Evolutionary conservation across 345 rosid species (phyloP), one percentile per base, ranked within the genome.

Genomic region (Mangifera indica): DNA sequence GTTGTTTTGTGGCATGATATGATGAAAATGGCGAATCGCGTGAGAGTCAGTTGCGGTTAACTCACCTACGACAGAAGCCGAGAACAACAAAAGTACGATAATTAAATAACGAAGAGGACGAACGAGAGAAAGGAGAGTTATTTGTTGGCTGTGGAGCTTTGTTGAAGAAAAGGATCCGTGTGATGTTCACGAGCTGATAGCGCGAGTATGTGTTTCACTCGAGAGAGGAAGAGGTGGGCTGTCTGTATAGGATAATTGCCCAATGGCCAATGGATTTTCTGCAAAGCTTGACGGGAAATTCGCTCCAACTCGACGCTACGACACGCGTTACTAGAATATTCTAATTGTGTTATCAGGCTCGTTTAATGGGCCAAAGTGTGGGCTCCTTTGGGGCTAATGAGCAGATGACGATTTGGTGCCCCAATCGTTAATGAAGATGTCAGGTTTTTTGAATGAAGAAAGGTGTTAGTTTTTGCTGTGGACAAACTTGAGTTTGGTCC

Each of bases 21-120:
- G 20, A n/a, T 21, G 12, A 10, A 26, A 7, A 26, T 5, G 29
- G 22, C 34, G 32, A 65, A 17, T 65, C 40, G 69, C 69, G 56
- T 48, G 56, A 25, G n/a, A 15, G 12, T 9, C 37, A 65, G 56
- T 17, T 24, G 15, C 15, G 9, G 51, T 48, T 32, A 46, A 70
- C 66, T 46, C 57, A 70, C 56, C 57, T 45, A 59, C 24, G 65
- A 45, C 44, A 65, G 57, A 14, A 62, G 7, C 7, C 42, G 8
- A 37, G 6, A 37, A 37, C 42, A 6, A 37, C 40, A 37, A 37
- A 37, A 62, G 51, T 46, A 70, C 45, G 7, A 59, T 48, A 17
- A 48, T 46, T 3, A 5, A 34, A 25, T 7, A 37, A 37, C 32
- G 32, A 29, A 37, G 42, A 37, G 42, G 1, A 37, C 7, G 42